These are phyloP conservation scores for Magnaporthiopsis incrustans DNA, from an alignment of 2,329 filamentous ascomycete species.

Conservation along the genomic window DNA sequence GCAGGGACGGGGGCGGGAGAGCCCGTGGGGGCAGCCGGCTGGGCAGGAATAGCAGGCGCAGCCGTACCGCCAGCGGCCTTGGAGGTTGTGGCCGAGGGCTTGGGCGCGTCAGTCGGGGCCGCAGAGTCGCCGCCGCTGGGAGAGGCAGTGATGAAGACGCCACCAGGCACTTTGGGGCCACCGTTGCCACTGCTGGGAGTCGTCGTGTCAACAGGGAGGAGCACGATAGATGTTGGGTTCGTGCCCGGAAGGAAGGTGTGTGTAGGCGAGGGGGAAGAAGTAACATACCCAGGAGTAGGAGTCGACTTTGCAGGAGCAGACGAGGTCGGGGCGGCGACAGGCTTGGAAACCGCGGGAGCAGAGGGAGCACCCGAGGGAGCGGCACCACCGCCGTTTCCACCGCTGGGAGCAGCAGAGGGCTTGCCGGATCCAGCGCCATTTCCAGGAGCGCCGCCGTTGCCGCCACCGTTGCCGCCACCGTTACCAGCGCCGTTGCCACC, in stretches of 20 bases:
- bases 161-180: slow-evolving; percentile 24
- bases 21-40: not conserved
- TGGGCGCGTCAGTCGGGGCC: not conserved
- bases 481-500: not conserved
- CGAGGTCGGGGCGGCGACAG: slow-evolving; percentile 18
- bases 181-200: not conserved
- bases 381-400: too few relatives aligned
- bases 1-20: slow-evolving; percentile 11
- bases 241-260: not conserved
- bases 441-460: not conserved
- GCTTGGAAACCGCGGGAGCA: slow-evolving; percentile 7
- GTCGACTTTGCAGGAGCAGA: slow-evolving; percentile 1
- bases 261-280: not conserved
- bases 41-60: not conserved
- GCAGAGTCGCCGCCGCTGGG: slow-evolving; percentile 13
- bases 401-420: not conserved
- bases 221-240: not conserved
- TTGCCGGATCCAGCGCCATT: not conserved
- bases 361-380: too few relatives aligned
- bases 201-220: not conserved
- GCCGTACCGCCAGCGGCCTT: slow-evolving; percentile 1
- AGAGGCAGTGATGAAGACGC: slow-evolving; percentile 32
- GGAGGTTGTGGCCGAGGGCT: slow-evolving; percentile 9
- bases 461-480: too few relatives aligned
- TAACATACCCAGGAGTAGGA: not conserved